Percentiles rank a stretch among this genome's conserved stretches.
phyloP scores from a whole-genome alignment of 2,329 filamentous ascomycete genomes.

The Leptographium galeiforme region DNA sequence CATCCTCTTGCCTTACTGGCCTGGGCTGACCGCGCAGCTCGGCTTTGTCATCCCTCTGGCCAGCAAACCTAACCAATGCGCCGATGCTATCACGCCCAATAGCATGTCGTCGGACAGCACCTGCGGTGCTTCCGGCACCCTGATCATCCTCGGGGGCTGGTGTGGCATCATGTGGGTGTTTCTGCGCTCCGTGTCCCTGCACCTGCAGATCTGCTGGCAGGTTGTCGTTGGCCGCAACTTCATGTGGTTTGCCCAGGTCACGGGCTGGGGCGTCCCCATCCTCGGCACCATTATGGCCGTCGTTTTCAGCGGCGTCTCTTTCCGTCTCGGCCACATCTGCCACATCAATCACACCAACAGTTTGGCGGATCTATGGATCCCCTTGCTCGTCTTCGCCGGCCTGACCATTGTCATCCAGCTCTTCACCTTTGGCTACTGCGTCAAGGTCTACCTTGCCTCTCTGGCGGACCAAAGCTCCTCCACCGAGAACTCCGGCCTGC shows the following conservation, averaged over 20 bases:
- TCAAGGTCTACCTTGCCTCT: constrained; percentile 84
- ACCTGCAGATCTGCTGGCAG: constrained; percentile 98
- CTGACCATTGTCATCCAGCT: constrained; percentile 70
- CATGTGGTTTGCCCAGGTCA: constrained; percentile 69
- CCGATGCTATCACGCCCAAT: constrained; percentile 81
- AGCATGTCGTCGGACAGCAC: constrained; percentile 73
- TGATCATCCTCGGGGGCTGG: constrained; percentile 78
- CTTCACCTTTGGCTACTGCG: constrained; percentile 78
- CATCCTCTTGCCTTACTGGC: no score
- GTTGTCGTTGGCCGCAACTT: constrained; percentile 76
- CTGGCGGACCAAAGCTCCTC: constrained; percentile 59
- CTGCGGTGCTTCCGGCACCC: constrained; percentile 78
- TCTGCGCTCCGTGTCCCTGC: constrained; percentile 76
- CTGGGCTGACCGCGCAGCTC: constrained; percentile 36
- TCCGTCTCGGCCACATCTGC: constrained; percentile 81
- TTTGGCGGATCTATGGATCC: constrained; percentile 79
- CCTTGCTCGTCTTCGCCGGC: constrained; percentile 64
- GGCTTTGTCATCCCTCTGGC: constrained; percentile 84
- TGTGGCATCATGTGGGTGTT: constrained; percentile 82
- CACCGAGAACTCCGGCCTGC: constrained; percentile 58
- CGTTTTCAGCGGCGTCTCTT: constrained; percentile 80
- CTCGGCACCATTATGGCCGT: constrained; percentile 65
- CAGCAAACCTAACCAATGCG: constrained; percentile 67
- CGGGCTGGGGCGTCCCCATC: constrained; percentile 75
- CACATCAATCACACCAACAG: constrained; percentile 88